Conservation (phyloP, 306 rosid species). For the Ammopiptanthus mongolicus region DNA sequence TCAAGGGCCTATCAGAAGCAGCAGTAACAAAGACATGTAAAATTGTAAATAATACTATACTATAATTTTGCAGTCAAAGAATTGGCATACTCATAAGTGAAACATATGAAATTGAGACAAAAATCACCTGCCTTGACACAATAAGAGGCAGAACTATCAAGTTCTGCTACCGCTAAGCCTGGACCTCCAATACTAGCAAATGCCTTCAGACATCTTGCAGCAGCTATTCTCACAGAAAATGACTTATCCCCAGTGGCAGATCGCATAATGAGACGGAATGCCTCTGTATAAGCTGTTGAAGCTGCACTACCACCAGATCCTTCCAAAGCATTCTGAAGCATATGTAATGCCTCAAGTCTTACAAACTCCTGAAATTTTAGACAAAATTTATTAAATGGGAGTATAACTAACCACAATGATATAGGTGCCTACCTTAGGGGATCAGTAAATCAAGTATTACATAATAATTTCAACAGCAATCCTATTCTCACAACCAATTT, state of each 20-base stretch:
- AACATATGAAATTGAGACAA: constrained; percentile 25
- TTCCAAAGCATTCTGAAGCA: constrained; percentile 94
- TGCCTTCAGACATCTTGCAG: constrained; percentile 93
- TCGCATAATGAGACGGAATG: constrained; percentile 79
- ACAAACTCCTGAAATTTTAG: constrained; percentile 72
- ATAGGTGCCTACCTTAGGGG: not conserved
- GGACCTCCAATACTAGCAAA: constrained; percentile 95
- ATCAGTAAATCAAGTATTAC: not conserved
- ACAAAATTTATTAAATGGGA: constrained; percentile 6
- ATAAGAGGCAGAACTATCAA: constrained; percentile 78
- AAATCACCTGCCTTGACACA: constrained; percentile 80
- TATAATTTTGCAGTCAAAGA: constrained; percentile 21
- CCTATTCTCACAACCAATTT: not conserved
- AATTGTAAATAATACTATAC: constrained; percentile 9
- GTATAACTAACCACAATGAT: not conserved
- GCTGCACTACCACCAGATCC: constrained; percentile 88
- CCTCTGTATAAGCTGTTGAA: constrained; percentile 84
- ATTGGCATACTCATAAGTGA: constrained; percentile 4
- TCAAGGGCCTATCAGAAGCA: constrained; percentile 75
- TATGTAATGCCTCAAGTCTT: constrained; percentile 76
- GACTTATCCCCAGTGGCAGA: constrained; percentile 83
- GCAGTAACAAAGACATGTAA: constrained; percentile 24
- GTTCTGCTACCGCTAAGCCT: constrained; percentile 75
- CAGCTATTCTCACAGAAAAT: constrained; percentile 90
- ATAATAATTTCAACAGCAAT: not conserved